These are phyloP conservation scores for Haematococcus lacustris DNA, from an alignment of 139 green algal genomes.

Conservation along the genomic window DNA sequence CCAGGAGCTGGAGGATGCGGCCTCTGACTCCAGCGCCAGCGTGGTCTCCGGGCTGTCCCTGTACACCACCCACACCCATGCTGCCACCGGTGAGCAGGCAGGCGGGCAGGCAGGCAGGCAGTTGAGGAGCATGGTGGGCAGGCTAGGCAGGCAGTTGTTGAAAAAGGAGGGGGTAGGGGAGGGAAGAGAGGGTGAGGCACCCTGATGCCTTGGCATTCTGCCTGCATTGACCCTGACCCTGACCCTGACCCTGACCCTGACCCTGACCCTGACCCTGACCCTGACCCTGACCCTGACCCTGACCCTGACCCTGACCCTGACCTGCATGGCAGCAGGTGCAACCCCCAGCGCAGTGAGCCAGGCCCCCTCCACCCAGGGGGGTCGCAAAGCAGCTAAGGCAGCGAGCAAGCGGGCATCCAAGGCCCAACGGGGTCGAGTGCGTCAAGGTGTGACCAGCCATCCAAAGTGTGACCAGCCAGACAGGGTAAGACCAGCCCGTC, in stretches of 20 bases:
- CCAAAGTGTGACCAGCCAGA: background rate
- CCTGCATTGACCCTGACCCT: too few relatives aligned
- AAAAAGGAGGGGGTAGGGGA: too few relatives aligned
- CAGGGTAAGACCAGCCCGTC: background rate
- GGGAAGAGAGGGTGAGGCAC: too few relatives aligned
- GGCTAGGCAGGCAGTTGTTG: too few relatives aligned
- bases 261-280: too few relatives aligned
- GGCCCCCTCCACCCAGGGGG: conserved; percentile 35
- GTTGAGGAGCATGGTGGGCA: too few relatives aligned
- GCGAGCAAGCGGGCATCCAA: conserved; percentile 24
- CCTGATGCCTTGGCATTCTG: too few relatives aligned
- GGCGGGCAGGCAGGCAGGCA: too few relatives aligned
- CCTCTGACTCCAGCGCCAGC: conserved; percentile 14
- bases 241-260: too few relatives aligned
- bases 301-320: too few relatives aligned
- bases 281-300: too few relatives aligned
- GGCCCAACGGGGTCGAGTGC: conserved; percentile 7
- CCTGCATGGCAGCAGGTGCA: background rate
- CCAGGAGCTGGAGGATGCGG: conserved; percentile 8
- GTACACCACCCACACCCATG: conserved; percentile 30
- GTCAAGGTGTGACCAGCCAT: background rate
- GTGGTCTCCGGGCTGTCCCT: conserved; percentile 30
- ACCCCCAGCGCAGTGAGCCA: conserved; percentile 9
- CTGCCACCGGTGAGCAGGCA: background rate
- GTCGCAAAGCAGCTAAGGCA: conserved; percentile 13